Percentiles rank a stretch among this genome's conserved stretches.
Conservation (phyloP, 176 grass and related monocot genomes). For the Hordeum marinum region DNA sequence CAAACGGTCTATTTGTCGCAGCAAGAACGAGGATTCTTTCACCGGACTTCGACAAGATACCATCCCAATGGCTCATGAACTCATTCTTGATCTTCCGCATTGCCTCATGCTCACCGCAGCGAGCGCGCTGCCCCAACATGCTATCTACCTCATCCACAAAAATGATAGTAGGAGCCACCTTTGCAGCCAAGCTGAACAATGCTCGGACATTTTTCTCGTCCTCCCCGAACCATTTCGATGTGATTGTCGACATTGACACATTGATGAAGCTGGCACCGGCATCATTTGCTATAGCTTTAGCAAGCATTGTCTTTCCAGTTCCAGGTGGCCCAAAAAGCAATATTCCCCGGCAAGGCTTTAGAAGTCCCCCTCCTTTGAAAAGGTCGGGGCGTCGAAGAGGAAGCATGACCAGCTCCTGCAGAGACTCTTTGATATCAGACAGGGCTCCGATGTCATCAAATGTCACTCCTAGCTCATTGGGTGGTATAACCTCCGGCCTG, state of each 20-base stretch:
- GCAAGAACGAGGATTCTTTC: conserved; percentile 98
- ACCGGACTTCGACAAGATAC: conserved; percentile 64
- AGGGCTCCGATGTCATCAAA: conserved; percentile 97
- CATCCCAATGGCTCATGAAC: conserved; percentile 99
- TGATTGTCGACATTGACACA: conserved; percentile 92
- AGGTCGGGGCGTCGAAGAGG: conserved; percentile 87
- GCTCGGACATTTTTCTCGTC: conserved; percentile 96
- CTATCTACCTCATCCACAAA: conserved; percentile 97
- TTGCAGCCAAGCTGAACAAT: conserved; percentile 85
- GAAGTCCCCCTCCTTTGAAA: conserved; percentile 87
- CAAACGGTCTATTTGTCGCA: conserved; percentile 96
- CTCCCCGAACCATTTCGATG: conserved; percentile 98
- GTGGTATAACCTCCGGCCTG: conserved; percentile 88
- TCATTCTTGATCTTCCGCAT: conserved; percentile 99
- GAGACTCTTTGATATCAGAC: conserved; percentile 91
- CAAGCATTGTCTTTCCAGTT: conserved; percentile 98
- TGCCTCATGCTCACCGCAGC: conserved; percentile 85
- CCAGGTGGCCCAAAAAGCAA: conserved; percentile 91
- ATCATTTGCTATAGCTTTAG: conserved; percentile 97
- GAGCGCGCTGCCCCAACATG: conserved; percentile 84
- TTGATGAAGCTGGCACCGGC: conserved; percentile 97
- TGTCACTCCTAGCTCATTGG: conserved; percentile 82
- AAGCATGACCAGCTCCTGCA: conserved; percentile 97
- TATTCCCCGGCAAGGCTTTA: conserved; percentile 93
- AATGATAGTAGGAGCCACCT: conserved; percentile 90